Evolutionary conservation across 176 grass and related monocot species (phyloP).

Genomic region (Oropetium thomaeum): DNA sequence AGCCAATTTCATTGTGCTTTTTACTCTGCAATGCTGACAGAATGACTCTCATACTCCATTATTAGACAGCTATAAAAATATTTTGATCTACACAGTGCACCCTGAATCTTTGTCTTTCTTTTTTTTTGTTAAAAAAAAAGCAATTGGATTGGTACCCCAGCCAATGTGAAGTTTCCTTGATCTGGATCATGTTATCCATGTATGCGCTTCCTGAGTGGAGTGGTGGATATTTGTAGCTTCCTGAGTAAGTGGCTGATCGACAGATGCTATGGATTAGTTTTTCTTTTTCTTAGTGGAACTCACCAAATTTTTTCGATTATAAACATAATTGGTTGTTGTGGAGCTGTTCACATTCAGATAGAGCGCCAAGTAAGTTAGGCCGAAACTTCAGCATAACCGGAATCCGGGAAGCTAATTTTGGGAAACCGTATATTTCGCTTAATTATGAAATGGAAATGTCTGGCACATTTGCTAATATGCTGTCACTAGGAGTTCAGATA

Average conservation of each 20-base stretch:
- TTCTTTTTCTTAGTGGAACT: too few relatives aligned
- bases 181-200: not conserved
- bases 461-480: not conserved
- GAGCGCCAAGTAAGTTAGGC: too few relatives aligned
- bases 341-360: not conserved
- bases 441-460: not conserved
- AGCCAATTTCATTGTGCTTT: not conserved
- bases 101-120: too few relatives aligned
- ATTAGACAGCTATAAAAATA: not conserved
- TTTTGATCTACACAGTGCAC: not conserved
- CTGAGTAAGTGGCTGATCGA: not conserved
- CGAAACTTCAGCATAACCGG: not conserved
- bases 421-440: not conserved
- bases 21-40: not conserved
- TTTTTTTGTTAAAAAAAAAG: too few relatives aligned
- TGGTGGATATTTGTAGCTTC: not conserved
- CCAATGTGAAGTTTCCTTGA: not conserved
- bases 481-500: too few relatives aligned
- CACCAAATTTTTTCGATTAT: not conserved
- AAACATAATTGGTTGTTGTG: not conserved
- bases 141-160: not conserved
- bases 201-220: not conserved
- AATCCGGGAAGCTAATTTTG: not conserved
- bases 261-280: not conserved
- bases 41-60: not conserved